Evolutionary conservation across 371 early-diverging fungal genomes (phyloP).

Genomic region (Racocetra persica): DNA sequence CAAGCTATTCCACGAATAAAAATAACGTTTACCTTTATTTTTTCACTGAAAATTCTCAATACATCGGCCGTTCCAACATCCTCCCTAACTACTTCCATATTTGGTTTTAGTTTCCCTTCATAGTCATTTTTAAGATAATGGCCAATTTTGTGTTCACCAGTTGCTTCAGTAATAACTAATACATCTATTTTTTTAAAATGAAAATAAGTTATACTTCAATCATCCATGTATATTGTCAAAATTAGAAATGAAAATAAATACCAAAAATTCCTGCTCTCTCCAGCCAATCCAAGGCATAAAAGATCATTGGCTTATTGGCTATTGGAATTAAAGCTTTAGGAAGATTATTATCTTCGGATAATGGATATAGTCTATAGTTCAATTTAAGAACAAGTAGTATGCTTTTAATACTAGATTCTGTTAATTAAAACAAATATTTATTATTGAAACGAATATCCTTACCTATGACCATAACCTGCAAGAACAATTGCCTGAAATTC

Average conservation of each 20-base stretch:
- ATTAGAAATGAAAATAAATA: slow-evolving; percentile 46
- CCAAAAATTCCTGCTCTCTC: slow-evolving; percentile 87
- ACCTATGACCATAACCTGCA: slow-evolving; percentile 80
- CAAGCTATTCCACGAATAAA: background rate
- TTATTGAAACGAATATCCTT: no score
- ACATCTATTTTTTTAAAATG: slow-evolving; percentile 64
- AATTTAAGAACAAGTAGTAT: background rate
- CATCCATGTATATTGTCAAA: background rate
- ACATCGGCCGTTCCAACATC: slow-evolving; percentile 88
- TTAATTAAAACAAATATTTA: no score
- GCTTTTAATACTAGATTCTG: background rate
- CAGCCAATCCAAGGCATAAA: slow-evolving; percentile 92
- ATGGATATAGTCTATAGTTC: slow-evolving; percentile 73
- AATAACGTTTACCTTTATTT: slow-evolving; percentile 68
- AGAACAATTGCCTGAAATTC: slow-evolving; percentile 85
- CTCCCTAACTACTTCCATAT: slow-evolving; percentile 69
- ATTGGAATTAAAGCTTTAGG: slow-evolving; percentile 93
- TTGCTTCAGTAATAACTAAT: slow-evolving; percentile 73
- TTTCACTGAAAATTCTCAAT: slow-evolving; percentile 76
- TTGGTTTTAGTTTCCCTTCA: slow-evolving; percentile 67
- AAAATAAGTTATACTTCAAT: background rate
- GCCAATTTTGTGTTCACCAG: slow-evolving; percentile 66
- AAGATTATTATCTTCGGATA: slow-evolving; percentile 80
- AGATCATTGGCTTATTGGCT: slow-evolving; percentile 92
- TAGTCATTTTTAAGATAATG: slow-evolving; percentile 78